Evolutionary conservation across 352 stramenopile genomes (phyloP), one percentile per base, ranked within the genome.

Genomic region (Pythium chondricola): DNA sequence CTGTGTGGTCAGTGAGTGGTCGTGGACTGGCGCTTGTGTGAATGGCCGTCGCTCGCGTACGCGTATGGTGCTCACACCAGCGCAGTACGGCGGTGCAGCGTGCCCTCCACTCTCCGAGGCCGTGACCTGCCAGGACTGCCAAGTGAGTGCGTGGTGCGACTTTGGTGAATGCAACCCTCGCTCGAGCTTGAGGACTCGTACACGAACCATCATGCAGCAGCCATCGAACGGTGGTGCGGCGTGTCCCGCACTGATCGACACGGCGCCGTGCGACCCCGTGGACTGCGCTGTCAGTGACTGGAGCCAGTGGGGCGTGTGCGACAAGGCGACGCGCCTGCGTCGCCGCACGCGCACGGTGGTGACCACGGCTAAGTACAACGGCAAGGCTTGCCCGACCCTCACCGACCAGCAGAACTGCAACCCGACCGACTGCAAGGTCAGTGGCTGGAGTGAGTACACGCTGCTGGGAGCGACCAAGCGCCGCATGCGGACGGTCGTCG

Each of bases 321-420:
- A 52, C 17, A 59, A 61, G 8, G 57, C 30, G 4, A 42, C 52
- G 30, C 59, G 49, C 2, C 16, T 84, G 3, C 66, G 67, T 22
- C 71, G 69, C 31, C 69, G 73, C 13, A 74, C 69, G 0, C 73
- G 74, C 17, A 81, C 63, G 0, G 48, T 86, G 14, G 24, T 61
- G 9, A 83, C 51, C 2, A 41, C 61, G 0, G 56, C 74, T 13
- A 56, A 69, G 26, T 86, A 86, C 51, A 50, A 58, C 14, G 77
- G 77, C 11, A 59, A 65, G 1, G 40, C 46, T 4, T 88, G 76
- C 11, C 61, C 67, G 3, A 14, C 45, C 8, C 60, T 85, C 6
- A 57, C 69, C 0, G 67, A 84, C 8, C 49, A 56, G 21, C 66
- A 81, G 24, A 85, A 83, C 51, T 88, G 76, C 49, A 85, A 85